Evolutionary conservation across 495 filamentous ascomycete species (phyloP), one percentile per base, ranked within the genome.

Genomic region (Venustampulla echinocandica): DNA sequence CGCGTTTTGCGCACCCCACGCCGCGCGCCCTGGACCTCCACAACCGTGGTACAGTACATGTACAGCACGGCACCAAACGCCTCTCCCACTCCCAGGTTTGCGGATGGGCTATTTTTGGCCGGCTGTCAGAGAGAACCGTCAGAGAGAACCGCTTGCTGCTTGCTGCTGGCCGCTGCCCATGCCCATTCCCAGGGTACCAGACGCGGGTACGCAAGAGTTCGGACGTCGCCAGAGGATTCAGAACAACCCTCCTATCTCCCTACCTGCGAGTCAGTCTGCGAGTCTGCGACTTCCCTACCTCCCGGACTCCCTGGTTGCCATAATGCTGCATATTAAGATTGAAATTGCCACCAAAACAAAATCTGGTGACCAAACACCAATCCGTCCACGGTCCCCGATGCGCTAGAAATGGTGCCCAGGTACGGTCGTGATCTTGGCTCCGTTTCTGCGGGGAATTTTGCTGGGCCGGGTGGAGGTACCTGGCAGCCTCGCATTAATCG

Each of bases 241-340:
- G 15, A 36, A 19, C 27, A 38, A n/a, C n/a, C n/a, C n/a, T n/a
- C n/a, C n/a, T n/a, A 20, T 20, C 17, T 51, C 42, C 41, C 37
- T 42, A 27, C 18, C 24, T 42, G 38, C 23, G n/a, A n/a, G n/a
- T n/a, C n/a, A n/a, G n/a, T n/a, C n/a, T n/a, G n/a, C n/a, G n/a
- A n/a, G n/a, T n/a, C n/a, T n/a, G n/a, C n/a, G n/a, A n/a, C n/a
- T n/a, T n/a, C n/a, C n/a, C n/a, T n/a, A n/a, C n/a, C n/a, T n/a
- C n/a, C n/a, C n/a, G n/a, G n/a, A n/a, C n/a, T n/a, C n/a, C n/a
- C n/a, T n/a, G n/a, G n/a, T n/a, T n/a, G n/a, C 44, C 54, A 57
- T 57, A 40, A 53, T 17, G 39, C 42, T 50, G 50, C 34, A 57
- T 30, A 53, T 56, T 39, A 32, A 50, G 50, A 57, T n/a, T 34